Percentiles rank a stretch among this genome's conserved stretches.
phyloP scores from a whole-genome alignment of 192 early-diverging fungal species.

The Allomyces javanicus region DNA sequence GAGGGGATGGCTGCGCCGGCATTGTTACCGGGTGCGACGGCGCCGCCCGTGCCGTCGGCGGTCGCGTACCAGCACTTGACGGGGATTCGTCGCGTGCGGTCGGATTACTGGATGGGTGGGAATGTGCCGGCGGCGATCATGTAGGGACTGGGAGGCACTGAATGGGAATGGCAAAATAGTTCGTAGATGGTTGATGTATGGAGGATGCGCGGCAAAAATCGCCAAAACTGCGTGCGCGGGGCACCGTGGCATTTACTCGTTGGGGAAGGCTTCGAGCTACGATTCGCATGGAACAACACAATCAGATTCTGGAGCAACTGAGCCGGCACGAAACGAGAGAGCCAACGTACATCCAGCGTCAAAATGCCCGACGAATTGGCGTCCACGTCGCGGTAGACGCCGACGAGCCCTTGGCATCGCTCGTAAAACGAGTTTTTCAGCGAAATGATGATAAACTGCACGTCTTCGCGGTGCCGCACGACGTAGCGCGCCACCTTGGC shows the following conservation, averaged over 20 bases:
- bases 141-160: not conserved
- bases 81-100: not conserved
- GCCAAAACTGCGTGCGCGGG: too few relatives aligned
- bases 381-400: constrained; percentile 83
- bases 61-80: not conserved
- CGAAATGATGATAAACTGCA: constrained; percentile 97
- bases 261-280: too few relatives aligned
- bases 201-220: too few relatives aligned
- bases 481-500: constrained; percentile 80
- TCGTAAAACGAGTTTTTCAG: constrained; percentile 90
- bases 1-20: not conserved
- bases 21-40: not conserved
- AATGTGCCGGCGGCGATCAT: not conserved
- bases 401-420: constrained; percentile 75
- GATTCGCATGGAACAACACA: too few relatives aligned
- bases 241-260: too few relatives aligned
- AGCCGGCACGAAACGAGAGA: too few relatives aligned
- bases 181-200: too few relatives aligned
- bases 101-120: not conserved
- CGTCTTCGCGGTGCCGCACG: constrained; percentile 16
- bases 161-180: too few relatives aligned
- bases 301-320: too few relatives aligned
- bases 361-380: constrained; percentile 62
- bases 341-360: constrained; percentile 35
- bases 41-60: not conserved